Base-by-base conservation (phyloP, 2,329 filamentous ascomycete genomes). In the Aspergillus niger region DNA sequence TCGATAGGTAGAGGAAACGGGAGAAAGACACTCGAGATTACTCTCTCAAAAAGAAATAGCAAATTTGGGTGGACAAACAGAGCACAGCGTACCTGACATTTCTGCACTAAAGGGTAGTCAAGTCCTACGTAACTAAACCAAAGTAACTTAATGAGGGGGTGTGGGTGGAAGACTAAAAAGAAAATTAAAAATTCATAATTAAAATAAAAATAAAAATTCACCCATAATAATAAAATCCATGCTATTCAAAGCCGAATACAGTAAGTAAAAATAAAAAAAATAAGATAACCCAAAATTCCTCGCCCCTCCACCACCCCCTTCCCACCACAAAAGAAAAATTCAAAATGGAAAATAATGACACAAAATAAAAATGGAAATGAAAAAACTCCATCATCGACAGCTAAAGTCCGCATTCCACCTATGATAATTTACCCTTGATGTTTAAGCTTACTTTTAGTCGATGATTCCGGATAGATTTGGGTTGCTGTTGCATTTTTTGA, bases 171-270 rank as follows among this genome's bases (percentile, higher is more conserved):
- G 32, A 32, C 41, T 43, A 56, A 57, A 54, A 22, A 20, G n/a
- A 44, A 41, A 49, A 57, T 28, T 20, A 57, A 43, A 22, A 28
- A 51, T 13, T 26, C 15, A 51, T 22, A 53, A 59, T 4, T 8
- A 26, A 59, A 62, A 54, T 50, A 30, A 59, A 24, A 48, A 53
- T 55, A 50, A 43, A 17, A 50, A 32, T 30, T 52, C 20, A 57
- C 20, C 17, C 53, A 57, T 56, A 56, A 60, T 32, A 55, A 48
- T 30, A 28, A 60, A 44, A 36, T 43, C 30, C 24, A 55, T 30
- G 28, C 10, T 28, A 15, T 54, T 39, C 38, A 36, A 8, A 57
- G 43, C 50, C 49, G 53, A 61, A 57, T 36, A 36, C 11, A 36
- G 32, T 36, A 36, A 15, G 32, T 36, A 50, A 54, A 28, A 39